These are phyloP conservation scores for Guyanaporus albipodus DNA, from an alignment of 768 basidiomycete genomes.

Conservation along the genomic window DNA sequence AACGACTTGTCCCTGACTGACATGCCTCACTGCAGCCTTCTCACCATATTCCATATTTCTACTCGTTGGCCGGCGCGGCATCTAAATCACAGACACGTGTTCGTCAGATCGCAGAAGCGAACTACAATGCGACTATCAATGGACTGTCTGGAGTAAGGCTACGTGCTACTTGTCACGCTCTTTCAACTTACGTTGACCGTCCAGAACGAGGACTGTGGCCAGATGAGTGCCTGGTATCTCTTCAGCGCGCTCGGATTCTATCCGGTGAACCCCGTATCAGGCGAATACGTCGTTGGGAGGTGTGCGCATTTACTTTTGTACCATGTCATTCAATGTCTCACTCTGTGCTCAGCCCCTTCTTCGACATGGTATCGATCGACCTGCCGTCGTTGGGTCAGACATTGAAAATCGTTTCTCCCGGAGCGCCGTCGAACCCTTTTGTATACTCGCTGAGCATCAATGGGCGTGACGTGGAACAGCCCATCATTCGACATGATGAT, in stretches of 20 bases:
- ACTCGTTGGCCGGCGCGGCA: conserved; percentile 67
- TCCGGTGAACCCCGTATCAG: conserved; percentile 77
- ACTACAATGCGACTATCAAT: conserved; percentile 65
- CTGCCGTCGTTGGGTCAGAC: conserved; percentile 39
- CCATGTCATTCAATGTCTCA: background rate
- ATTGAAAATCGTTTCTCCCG: conserved; percentile 52
- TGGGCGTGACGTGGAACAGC: conserved; percentile 38
- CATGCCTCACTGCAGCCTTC: conserved; percentile 51
- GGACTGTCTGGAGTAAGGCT: conserved; percentile 67
- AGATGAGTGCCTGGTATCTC: conserved; percentile 89
- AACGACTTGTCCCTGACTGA: conserved; percentile 3
- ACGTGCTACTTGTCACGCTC: background rate
- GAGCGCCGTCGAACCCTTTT: conserved; percentile 57
- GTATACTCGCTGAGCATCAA: conserved; percentile 58
- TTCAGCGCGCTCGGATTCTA: conserved; percentile 84
- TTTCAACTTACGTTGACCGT: background rate
- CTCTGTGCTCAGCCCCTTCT: conserved; percentile 41
- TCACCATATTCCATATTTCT: conserved; percentile 84
- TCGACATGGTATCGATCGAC: conserved; percentile 49
- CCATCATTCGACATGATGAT: conserved; percentile 58
- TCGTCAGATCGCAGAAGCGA: conserved; percentile 53
- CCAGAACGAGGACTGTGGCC: conserved; percentile 86
- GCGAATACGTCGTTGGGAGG: conserved; percentile 74
- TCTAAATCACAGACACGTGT: conserved; percentile 70
- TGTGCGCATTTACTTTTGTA: conserved; percentile 24